Conservation (phyloP, 83 land plant species). For the Diphasiastrum complanatum region DNA sequence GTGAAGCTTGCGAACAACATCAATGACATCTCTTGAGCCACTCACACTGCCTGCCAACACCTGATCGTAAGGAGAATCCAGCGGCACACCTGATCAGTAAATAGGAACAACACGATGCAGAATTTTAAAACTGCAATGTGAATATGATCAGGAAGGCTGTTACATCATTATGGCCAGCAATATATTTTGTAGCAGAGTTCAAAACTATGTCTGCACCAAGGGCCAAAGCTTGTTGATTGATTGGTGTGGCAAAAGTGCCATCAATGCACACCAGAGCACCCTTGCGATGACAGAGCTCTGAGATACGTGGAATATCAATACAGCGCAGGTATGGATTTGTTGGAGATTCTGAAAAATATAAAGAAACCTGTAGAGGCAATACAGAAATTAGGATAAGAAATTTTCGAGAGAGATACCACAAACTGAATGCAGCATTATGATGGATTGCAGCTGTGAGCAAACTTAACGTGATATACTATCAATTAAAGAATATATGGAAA, state of each 20-base stretch:
- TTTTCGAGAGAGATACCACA: not conserved
- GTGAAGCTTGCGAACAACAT: constrained; percentile 66
- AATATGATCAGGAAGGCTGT: constrained; percentile 19
- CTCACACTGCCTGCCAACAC: constrained; percentile 94
- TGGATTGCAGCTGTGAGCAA: no score
- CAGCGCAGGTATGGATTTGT: constrained; percentile 95
- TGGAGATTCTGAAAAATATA: constrained; percentile 97
- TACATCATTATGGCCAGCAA: constrained; percentile 97
- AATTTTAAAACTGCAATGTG: not conserved
- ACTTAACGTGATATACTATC: not conserved
- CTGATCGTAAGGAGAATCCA: constrained; percentile 27
- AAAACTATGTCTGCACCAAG: constrained; percentile 92
- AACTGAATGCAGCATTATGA: not conserved
- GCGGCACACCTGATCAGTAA: not conserved
- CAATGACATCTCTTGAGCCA: constrained; percentile 60
- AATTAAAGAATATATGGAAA: not conserved
- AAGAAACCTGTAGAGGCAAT: constrained; percentile 57
- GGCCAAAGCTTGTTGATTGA: constrained; percentile 86
- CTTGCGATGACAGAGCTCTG: constrained; percentile 75
- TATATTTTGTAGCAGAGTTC: constrained; percentile 90
- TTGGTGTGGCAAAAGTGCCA: constrained; percentile 96
- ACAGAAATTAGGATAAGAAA: constrained; percentile 1
- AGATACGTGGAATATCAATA: constrained; percentile 79
- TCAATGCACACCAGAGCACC: constrained; percentile 91
- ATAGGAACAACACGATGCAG: not conserved